Conservation (phyloP, 257 asterid genomes). For the Capsicum baccatum region DNA sequence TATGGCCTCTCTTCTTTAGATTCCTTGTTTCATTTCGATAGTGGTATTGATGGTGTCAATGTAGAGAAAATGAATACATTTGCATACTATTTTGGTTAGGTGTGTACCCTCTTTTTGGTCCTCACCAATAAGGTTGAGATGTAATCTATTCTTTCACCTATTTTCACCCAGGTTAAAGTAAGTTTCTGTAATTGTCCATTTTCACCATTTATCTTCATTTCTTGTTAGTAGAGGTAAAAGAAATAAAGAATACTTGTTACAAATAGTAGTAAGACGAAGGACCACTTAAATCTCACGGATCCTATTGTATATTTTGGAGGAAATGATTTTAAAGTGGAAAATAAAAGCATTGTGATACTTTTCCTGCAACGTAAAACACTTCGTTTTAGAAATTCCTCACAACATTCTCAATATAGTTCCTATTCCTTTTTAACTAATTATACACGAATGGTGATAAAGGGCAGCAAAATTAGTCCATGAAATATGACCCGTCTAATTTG, state of each 20-base stretch:
- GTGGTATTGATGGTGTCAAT: background rate
- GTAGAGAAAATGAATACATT: background rate
- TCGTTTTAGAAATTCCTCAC: conserved; percentile 18
- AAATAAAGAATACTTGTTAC: background rate
- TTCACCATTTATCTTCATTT: background rate
- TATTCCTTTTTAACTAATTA: conserved; percentile 28
- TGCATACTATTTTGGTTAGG: background rate
- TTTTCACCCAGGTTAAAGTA: background rate
- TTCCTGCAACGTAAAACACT: conserved; percentile 22
- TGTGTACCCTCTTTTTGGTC: background rate
- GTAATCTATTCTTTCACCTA: background rate
- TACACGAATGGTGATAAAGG: background rate
- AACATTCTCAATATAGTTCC: conserved; percentile 32
- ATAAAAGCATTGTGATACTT: background rate
- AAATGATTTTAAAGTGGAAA: conserved; percentile 6
- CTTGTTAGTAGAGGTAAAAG: background rate
- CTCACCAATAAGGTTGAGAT: background rate
- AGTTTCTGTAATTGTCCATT: background rate
- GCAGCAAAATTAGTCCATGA: background rate
- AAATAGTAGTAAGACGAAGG: background rate
- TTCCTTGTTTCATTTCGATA: background rate
- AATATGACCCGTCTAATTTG: background rate
- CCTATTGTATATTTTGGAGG: conserved; percentile 17
- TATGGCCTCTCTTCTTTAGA: background rate
- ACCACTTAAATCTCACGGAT: background rate